Conservation (phyloP, 805 yeast genomes). For the Wickerhamomyces subpelliculosus region DNA sequence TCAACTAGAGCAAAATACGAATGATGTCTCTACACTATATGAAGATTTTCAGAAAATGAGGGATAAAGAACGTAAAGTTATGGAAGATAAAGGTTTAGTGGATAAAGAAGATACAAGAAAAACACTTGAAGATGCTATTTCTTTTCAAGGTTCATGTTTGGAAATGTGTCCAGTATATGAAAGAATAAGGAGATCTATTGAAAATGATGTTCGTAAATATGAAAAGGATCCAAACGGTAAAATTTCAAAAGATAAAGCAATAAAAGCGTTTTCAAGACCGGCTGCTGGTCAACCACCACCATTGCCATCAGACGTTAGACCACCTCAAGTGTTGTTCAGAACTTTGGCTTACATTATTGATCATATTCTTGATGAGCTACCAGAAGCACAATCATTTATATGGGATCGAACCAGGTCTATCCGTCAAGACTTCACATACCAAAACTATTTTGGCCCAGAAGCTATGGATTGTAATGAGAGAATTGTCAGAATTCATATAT, state of each 20-base stretch:
- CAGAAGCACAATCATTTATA: conserved; percentile 80
- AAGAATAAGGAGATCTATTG: conserved; percentile 78
- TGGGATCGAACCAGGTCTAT: conserved; percentile 98
- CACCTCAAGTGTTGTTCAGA: conserved; percentile 65
- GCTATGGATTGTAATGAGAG: conserved; percentile 89
- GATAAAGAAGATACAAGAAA: conserved; percentile 82
- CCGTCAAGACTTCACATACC: conserved; percentile 94
- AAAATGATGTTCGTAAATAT: conserved; percentile 73
- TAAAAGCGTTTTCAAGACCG: conserved; percentile 92
- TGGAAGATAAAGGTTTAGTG: conserved; percentile 78
- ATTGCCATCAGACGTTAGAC: conserved; percentile 93
- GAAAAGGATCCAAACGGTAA: conserved; percentile 60
- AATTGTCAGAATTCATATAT: conserved; percentile 81
- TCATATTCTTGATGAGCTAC: conserved; percentile 55
- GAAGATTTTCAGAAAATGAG: conserved; percentile 71
- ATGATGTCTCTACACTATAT: conserved; percentile 65
- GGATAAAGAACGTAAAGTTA: conserved; percentile 62
- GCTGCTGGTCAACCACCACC: conserved; percentile 99
- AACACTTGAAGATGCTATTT: conserved; percentile 80
- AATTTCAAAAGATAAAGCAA: conserved; percentile 55
- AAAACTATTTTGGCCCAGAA: conserved; percentile 88
- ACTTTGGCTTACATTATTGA: conserved; percentile 71
- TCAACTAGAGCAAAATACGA: conserved; percentile 39
- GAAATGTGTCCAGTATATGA: conserved; percentile 97
- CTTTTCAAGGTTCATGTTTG: conserved; percentile 78